Evolutionary conservation across 208 protist species (phyloP).

Genomic region (Trypanosoma cruzi): DNA sequence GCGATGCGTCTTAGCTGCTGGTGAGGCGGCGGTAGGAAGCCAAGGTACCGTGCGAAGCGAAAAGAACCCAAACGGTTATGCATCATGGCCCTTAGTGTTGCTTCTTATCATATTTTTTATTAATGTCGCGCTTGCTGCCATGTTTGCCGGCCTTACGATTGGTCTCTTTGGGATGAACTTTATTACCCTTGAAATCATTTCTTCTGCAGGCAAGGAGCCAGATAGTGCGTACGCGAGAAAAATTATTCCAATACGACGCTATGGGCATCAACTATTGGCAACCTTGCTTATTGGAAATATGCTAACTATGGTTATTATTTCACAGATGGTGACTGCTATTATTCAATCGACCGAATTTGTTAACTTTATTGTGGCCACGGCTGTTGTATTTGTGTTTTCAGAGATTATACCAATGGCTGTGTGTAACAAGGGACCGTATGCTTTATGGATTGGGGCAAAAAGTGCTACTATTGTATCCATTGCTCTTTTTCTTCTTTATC

Average conservation of each 20-base stretch:
- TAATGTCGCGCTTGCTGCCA: slow-evolving; percentile 59
- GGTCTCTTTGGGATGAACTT: slow-evolving; percentile 84
- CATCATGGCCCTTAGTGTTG: slow-evolving; percentile 42
- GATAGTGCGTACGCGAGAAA: slow-evolving; percentile 65
- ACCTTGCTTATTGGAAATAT: slow-evolving; percentile 86
- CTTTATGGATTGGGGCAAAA: slow-evolving; percentile 52
- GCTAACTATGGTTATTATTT: slow-evolving; percentile 75
- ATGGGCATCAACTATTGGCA: slow-evolving; percentile 74
- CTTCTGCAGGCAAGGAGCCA: slow-evolving; percentile 62
- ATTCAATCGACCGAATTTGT: slow-evolving; percentile 52
- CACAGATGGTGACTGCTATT: slow-evolving; percentile 80
- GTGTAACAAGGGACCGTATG: slow-evolving; percentile 78
- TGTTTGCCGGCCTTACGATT: slow-evolving; percentile 86
- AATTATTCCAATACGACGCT: slow-evolving; percentile 69
- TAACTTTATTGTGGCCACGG: slow-evolving; percentile 73
- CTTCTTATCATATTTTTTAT: slow-evolving; percentile 48
- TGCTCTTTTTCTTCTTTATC: slow-evolving; percentile 70
- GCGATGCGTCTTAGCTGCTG: neutral
- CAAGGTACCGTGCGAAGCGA: neutral
- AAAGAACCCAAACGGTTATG: slow-evolving; percentile 31
- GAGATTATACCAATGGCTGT: slow-evolving; percentile 84
- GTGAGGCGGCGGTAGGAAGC: neutral
- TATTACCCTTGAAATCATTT: slow-evolving; percentile 77
- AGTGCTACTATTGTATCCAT: slow-evolving; percentile 59
- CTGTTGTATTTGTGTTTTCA: slow-evolving; percentile 73